Conservation (phyloP, 441 rosid genomes). For the Pelargonium citronellum region DNA sequence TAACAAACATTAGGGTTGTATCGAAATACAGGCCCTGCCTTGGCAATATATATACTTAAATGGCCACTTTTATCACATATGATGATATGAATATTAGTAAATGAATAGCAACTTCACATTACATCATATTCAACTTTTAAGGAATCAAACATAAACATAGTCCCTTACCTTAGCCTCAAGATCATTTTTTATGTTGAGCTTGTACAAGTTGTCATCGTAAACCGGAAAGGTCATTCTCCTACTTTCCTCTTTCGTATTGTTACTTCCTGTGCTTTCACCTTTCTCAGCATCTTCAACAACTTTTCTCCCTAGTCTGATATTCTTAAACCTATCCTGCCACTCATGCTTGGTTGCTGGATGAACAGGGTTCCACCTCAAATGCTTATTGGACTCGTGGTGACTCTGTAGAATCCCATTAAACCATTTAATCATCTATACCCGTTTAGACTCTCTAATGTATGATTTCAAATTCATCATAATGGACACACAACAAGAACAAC, state of each 20-base stretch:
- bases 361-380: conserved; percentile 52
- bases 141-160: conserved; percentile 9
- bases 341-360: conserved; percentile 60
- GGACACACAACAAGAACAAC: neutral
- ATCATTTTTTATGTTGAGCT: conserved; percentile 59
- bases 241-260: neutral
- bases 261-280: conserved; percentile 36
- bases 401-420: conserved; percentile 33
- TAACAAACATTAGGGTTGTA: neutral
- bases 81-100: neutral
- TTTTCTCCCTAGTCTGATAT: conserved; percentile 59
- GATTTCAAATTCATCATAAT: too few relatives aligned
- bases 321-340: conserved; percentile 74
- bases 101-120: neutral
- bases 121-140: neutral
- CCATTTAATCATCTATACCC: neutral
- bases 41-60: neutral
- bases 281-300: conserved; percentile 57
- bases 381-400: conserved; percentile 46
- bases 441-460: too few relatives aligned
- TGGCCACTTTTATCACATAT: neutral
- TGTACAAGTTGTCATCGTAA: conserved; percentile 59
- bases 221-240: conserved; percentile 54
- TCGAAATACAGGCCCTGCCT: neutral
- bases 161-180: conserved; percentile 67